Evolutionary conservation across 2,329 filamentous ascomycete species (phyloP).

Genomic region (Aspergillus brasiliensis): DNA sequence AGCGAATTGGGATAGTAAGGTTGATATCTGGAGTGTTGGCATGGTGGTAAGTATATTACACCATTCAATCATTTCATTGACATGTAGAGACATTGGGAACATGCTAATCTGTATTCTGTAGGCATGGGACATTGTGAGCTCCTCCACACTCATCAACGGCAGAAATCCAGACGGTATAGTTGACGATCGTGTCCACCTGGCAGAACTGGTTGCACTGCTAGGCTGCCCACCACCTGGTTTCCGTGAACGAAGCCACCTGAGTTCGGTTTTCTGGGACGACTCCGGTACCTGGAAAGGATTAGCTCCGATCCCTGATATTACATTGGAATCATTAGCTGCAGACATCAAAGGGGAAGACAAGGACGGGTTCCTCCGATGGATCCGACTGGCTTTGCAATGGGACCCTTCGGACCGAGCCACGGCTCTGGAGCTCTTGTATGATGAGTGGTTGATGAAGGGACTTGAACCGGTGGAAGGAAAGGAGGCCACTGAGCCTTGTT

Average conservation of each 20-base stretch:
- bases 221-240: conserved; percentile 21
- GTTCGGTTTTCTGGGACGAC: conserved; percentile 27
- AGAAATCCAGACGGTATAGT: conserved; percentile 24
- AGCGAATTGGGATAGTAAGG: conserved; percentile 41
- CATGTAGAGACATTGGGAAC: not conserved
- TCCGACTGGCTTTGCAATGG: conserved; percentile 34
- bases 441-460: conserved; percentile 39
- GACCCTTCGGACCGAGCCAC: conserved; percentile 25
- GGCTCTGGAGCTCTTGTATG: conserved; percentile 38
- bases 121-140: conserved; percentile 17
- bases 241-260: conserved; percentile 17
- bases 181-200: conserved; percentile 26
- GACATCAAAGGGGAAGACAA: conserved; percentile 28
- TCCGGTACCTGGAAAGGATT: conserved; percentile 22
- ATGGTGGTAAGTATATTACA: conserved; percentile 40
- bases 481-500: not conserved
- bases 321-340: conserved; percentile 19
- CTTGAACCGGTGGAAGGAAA: not conserved
- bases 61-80: not conserved
- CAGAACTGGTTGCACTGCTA: conserved; percentile 27
- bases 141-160: conserved; percentile 11
- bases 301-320: conserved; percentile 19
- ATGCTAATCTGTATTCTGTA: not conserved
- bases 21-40: conserved; percentile 53
- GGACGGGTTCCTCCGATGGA: conserved; percentile 25